Conservation (phyloP, 2,329 filamentous ascomycete species). For the Neofusicoccum ribis region DNA sequence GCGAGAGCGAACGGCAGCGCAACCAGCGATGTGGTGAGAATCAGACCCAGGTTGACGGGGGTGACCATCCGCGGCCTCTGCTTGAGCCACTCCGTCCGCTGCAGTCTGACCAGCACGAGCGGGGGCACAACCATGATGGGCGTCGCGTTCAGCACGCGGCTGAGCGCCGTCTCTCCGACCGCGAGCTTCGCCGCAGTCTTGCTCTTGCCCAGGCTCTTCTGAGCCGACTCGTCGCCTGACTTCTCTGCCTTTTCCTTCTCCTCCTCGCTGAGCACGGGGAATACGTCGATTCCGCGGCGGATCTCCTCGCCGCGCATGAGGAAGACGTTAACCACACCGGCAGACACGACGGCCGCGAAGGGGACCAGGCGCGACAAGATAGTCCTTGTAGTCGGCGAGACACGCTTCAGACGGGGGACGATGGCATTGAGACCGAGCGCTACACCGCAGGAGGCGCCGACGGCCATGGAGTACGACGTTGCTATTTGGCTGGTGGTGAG, state of each 20-base stretch:
- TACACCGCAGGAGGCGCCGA: conserved; percentile 89
- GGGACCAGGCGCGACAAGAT: conserved; percentile 87
- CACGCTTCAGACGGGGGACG: conserved; percentile 76
- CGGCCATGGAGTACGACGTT: conserved; percentile 88
- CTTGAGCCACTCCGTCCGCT: conserved; percentile 80
- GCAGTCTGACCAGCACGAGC: conserved; percentile 78
- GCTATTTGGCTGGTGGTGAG: conserved; percentile 77
- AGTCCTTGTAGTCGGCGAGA: conserved; percentile 73
- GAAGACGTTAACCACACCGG: conserved; percentile 91
- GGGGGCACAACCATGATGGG: conserved; percentile 97
- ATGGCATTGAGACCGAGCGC: conserved; percentile 88
- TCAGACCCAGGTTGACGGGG: conserved; percentile 83
- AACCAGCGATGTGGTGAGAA: conserved; percentile 82
- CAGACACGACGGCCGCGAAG: conserved; percentile 90
- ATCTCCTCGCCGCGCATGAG: conserved; percentile 98
- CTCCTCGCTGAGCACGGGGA: conserved; percentile 71
- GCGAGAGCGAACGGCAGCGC: conserved; percentile 87
- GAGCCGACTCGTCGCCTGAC: conserved; percentile 58
- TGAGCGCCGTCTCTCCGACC: conserved; percentile 89
- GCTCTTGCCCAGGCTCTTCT: conserved; percentile 78
- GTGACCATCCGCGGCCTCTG: conserved; percentile 72
- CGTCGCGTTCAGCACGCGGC: conserved; percentile 87
- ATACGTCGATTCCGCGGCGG: conserved; percentile 86
- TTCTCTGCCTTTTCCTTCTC: conserved; percentile 67
- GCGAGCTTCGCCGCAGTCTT: conserved; percentile 85